Base-by-base conservation (phyloP, 768 basidiomycete species). In the Tulasnella sp. region DNA sequence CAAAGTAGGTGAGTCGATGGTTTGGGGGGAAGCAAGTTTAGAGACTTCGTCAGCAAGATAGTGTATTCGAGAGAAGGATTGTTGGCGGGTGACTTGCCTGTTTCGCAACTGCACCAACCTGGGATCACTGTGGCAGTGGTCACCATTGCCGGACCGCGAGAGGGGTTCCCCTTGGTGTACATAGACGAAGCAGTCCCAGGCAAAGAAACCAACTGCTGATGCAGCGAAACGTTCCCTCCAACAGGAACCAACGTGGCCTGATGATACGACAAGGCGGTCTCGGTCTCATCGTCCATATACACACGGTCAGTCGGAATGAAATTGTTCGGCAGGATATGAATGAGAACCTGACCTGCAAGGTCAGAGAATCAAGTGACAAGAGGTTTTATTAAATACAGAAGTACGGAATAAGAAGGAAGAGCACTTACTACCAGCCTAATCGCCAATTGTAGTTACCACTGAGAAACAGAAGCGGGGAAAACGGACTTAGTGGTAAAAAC, bases 61-160 rank as follows among this genome's bases (percentile, higher is more conserved):
- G 20, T 8, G 31, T 31, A 31, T 31, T 76, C 44, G 28, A 7
- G 48, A 24, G 75, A 54, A 18, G 44, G 41, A 24, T 3, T 34
- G 28, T 76, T 14, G 12, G 12, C 31, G 31, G 8, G 41, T 12
- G 34, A 46, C 50, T 60, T n/a, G 22, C 12, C n/a, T 4, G 48
- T 54, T 22, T 77, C 50, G 50, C 50, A 48, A 18, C 34, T 54
- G 12, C 48, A 2, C 9, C 58, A 16, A 37, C n/a, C 58, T 22
- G 37, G 50, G 9, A 34, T 31, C 24, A 58, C 77, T 5, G 44
- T 58, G 14, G 77, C 77, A 12, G 46, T 28, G 20, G 77, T 64
- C 18, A 77, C 77, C 77, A 77, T 54, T 14, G 34, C 58, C 6
- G 77, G 77, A 37, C 77, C 34, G 22, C 50, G 50, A 20, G 77